These are phyloP conservation scores for Periconia digitata DNA, from an alignment of 2,329 filamentous ascomycete genomes.

Conservation along the genomic window DNA sequence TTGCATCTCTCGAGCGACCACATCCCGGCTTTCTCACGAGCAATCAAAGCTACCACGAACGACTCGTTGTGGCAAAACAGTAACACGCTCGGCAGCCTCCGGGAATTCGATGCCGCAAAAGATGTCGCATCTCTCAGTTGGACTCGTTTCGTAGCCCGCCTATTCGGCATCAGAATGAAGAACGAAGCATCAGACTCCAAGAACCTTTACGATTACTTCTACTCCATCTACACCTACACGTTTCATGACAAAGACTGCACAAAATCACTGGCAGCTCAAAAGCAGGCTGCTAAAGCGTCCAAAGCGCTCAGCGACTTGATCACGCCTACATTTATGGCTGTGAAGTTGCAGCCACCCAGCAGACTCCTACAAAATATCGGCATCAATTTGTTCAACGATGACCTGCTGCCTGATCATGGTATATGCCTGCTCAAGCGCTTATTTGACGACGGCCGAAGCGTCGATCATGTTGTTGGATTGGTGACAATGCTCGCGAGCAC, in stretches of 20 bases:
- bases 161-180: constrained; percentile 31
- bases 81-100: constrained; percentile 30
- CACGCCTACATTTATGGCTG: constrained; percentile 2
- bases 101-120: constrained; percentile 33
- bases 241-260: constrained; percentile 30
- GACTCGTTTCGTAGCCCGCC: constrained; percentile 28
- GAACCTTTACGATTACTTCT: constrained; percentile 27
- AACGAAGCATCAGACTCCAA: constrained; percentile 20
- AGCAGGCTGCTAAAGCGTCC: constrained; percentile 8
- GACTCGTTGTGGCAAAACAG: constrained; percentile 32
- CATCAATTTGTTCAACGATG: constrained; percentile 1
- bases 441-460: constrained; percentile 9
- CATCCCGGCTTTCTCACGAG: constrained; percentile 17
- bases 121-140: constrained; percentile 33
- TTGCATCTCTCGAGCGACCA: constrained; percentile 19
- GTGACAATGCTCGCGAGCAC: constrained; percentile 6
- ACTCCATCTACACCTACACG: constrained; percentile 29
- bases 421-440: constrained; percentile 9
- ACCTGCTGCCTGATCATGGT: constrained; percentile 4
- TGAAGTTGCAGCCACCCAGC: constrained; percentile 4
- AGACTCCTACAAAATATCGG: constrained; percentile 1
- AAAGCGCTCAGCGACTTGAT: constrained; percentile 4
- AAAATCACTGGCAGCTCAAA: constrained; percentile 16
- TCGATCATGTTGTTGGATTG: constrained; percentile 11
- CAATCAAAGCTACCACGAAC: constrained; percentile 21